A percentile compares a stretch with the other conserved stretches of the same genome.
phyloP scores from a whole-genome alignment of 202 grass and related monocot species.

The Carex arenaria region DNA sequence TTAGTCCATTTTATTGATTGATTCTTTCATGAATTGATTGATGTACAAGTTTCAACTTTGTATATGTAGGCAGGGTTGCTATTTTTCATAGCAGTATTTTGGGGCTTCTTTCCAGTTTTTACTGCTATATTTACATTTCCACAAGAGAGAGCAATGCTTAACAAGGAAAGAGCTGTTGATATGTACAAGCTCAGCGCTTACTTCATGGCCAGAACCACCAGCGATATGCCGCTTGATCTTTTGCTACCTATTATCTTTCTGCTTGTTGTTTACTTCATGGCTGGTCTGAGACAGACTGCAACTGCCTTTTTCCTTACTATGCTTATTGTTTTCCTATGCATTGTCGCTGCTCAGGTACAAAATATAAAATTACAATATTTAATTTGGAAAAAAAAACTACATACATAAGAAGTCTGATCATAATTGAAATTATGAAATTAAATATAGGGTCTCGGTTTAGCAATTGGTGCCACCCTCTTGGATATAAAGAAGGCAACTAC shows the following conservation, averaged over 20 bases:
- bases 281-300: slow-evolving; percentile 57
- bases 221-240: slow-evolving; percentile 92
- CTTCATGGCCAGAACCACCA: slow-evolving; percentile 96
- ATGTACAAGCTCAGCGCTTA: slow-evolving; percentile 99
- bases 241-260: slow-evolving; percentile 87
- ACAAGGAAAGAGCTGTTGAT: slow-evolving; percentile 92
- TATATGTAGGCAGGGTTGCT: slow-evolving; percentile 76
- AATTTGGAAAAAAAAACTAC: background rate
- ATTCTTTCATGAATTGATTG: background rate
- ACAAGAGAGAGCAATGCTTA: slow-evolving; percentile 98
- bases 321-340: slow-evolving; percentile 88
- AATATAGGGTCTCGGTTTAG: slow-evolving; percentile 76
- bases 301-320: slow-evolving; percentile 69
- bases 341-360: slow-evolving; percentile 93
- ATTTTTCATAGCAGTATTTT: slow-evolving; percentile 97
- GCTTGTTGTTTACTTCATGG: slow-evolving; percentile 98
- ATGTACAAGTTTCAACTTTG: slow-evolving; percentile 1
- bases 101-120: slow-evolving; percentile 99
- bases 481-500: slow-evolving; percentile 98
- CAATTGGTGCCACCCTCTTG: slow-evolving; percentile 75
- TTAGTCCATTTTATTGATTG: background rate
- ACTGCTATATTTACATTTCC: slow-evolving; percentile 98
- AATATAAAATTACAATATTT: background rate
- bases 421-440: slow-evolving; percentile 21
- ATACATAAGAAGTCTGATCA: background rate